phyloP scores from a whole-genome alignment of 306 rosid genomes.

The Casuarina equisetifolia region DNA sequence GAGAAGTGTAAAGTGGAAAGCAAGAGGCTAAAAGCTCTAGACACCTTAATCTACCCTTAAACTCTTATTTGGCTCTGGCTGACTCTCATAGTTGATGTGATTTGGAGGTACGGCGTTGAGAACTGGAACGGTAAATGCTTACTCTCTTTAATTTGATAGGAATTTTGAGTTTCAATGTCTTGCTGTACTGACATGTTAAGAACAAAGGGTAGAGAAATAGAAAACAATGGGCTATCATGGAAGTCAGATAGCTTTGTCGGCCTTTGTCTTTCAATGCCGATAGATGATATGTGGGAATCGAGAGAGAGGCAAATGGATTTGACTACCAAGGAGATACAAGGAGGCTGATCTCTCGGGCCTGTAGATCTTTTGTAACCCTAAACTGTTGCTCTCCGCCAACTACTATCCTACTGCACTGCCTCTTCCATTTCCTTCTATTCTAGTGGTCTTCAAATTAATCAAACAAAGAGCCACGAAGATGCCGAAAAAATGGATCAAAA shows the following conservation, averaged over 20 bases:
- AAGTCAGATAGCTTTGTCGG: no score
- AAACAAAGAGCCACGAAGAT: conserved; percentile 29
- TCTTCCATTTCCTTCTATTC: conserved; percentile 30
- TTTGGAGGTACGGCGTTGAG: no score
- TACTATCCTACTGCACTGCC: conserved; percentile 9
- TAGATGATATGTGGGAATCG: conserved; percentile 22
- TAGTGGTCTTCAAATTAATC: conserved; percentile 34
- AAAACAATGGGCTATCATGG: not conserved
- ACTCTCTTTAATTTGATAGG: no score
- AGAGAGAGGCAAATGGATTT: conserved; percentile 27
- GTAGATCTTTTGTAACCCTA: conserved; percentile 40
- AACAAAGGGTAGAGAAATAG: conserved; percentile 37
- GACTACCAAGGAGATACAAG: conserved; percentile 32
- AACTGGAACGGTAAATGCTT: no score
- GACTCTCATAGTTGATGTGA: no score
- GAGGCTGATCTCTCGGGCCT: conserved; percentile 41
- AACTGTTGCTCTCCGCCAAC: conserved; percentile 27
- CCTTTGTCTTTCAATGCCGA: conserved; percentile 16
- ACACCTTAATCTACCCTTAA: no score
- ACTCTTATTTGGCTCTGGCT: no score
- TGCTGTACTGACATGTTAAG: conserved; percentile 19
- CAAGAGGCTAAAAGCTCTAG: not conserved
- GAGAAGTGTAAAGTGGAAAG: not conserved
- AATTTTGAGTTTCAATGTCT: not conserved
- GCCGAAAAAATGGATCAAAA: conserved; percentile 25